phyloP scores from a whole-genome alignment of 2,329 filamentous ascomycete species.

The Davidsoniella australis region DNA sequence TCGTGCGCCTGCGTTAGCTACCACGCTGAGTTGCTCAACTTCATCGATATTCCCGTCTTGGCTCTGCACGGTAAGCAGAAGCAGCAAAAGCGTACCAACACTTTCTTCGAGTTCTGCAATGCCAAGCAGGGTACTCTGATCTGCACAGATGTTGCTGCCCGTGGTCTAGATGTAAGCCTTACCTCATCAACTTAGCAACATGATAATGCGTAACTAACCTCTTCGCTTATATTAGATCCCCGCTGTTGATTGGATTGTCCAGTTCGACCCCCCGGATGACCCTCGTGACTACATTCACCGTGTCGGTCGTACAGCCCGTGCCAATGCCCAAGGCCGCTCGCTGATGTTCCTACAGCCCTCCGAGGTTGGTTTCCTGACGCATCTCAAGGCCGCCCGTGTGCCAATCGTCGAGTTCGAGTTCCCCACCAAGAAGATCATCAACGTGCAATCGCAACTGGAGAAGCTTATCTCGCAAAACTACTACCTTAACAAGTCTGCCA shows the following conservation, averaged over 20 bases:
- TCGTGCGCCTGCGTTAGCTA: conserved; percentile 92
- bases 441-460: conserved; percentile 81
- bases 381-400: conserved; percentile 80
- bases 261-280: conserved; percentile 89
- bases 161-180: conserved; percentile 63
- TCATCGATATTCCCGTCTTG: conserved; percentile 82
- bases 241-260: conserved; percentile 87
- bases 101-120: conserved; percentile 83
- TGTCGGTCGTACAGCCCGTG: conserved; percentile 80
- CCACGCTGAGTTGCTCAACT: conserved; percentile 87
- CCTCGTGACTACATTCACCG: conserved; percentile 87
- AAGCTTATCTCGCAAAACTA: conserved; percentile 91
- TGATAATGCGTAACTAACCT: neutral
- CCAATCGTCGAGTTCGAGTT: conserved; percentile 95
- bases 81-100: conserved; percentile 96
- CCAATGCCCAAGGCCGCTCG: conserved; percentile 67
- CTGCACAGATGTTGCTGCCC: conserved; percentile 89
- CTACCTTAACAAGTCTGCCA: conserved; percentile 78
- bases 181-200: neutral
- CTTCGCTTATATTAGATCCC: conserved; percentile 43
- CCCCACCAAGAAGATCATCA: conserved; percentile 77
- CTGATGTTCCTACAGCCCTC: conserved; percentile 85
- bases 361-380: conserved; percentile 81
- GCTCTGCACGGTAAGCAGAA: conserved; percentile 91
- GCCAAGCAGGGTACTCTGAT: conserved; percentile 73